Conservation (phyloP, 2,329 filamentous ascomycete genomes). For the Aspergillus quadricinctus region DNA sequence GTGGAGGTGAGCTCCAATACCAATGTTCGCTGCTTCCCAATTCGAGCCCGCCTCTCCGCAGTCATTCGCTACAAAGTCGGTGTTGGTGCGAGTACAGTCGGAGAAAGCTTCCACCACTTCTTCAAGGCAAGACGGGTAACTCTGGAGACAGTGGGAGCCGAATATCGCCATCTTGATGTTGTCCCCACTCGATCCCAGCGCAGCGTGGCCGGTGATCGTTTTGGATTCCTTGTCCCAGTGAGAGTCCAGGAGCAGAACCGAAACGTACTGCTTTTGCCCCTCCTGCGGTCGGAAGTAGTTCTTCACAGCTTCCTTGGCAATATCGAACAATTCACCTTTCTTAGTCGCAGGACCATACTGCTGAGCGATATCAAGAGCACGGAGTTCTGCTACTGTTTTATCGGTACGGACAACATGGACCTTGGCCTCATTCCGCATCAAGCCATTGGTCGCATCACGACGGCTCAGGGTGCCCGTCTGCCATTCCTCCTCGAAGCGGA, state of each 20-base stretch:
- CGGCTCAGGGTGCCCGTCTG: slow-evolving; percentile 73
- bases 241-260: slow-evolving; percentile 78
- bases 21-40: slow-evolving; percentile 93
- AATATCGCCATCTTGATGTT: slow-evolving; percentile 81
- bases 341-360: slow-evolving; percentile 66
- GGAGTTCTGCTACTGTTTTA: slow-evolving; percentile 79
- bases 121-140: slow-evolving; percentile 83
- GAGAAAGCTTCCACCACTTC: slow-evolving; percentile 85
- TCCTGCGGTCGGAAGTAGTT: slow-evolving; percentile 69
- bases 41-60: slow-evolving; percentile 81
- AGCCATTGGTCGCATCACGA: slow-evolving; percentile 65
- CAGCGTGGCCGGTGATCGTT: slow-evolving; percentile 74
- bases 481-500: slow-evolving; percentile 95
- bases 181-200: slow-evolving; percentile 70
- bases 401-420: slow-evolving; percentile 79
- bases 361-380: slow-evolving; percentile 72
- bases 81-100: slow-evolving; percentile 87
- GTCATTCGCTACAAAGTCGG: slow-evolving; percentile 74
- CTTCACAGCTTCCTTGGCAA: slow-evolving; percentile 73
- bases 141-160: slow-evolving; percentile 86
- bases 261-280: slow-evolving; percentile 84
- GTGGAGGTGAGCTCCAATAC: slow-evolving; percentile 88
- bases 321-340: slow-evolving; percentile 69
- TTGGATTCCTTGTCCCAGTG: slow-evolving; percentile 76
- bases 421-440: slow-evolving; percentile 85